A percentile compares a stretch with the other conserved stretches of the same genome.
Evolutionary conservation across 2,329 filamentous ascomycete species (phyloP).

Genomic region (Phyllosticta citriasiana): DNA sequence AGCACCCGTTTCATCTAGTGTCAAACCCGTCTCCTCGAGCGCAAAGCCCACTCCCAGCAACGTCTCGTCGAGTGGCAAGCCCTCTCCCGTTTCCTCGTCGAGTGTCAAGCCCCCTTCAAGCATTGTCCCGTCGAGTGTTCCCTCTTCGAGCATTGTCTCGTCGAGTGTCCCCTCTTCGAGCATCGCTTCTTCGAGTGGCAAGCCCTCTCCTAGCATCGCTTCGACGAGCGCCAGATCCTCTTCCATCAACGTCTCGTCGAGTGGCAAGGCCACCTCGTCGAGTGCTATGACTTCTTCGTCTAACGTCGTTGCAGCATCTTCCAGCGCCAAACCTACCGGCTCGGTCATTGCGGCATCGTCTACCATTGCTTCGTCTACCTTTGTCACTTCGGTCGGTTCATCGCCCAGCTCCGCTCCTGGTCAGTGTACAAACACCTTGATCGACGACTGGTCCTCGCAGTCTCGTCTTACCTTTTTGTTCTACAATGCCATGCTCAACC

Average conservation of each 20-base stretch:
- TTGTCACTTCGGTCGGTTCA: constrained; percentile 4
- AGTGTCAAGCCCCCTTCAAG: background rate
- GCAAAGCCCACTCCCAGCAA: background rate
- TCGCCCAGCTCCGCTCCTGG: constrained; percentile 12
- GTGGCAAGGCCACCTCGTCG: background rate
- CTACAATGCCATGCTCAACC: constrained; percentile 48
- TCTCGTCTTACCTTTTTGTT: constrained; percentile 51
- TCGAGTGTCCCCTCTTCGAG: background rate
- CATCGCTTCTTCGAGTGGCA: background rate
- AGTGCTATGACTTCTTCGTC: background rate
- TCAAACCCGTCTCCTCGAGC: background rate
- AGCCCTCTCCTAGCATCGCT: background rate
- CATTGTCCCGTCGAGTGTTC: background rate
- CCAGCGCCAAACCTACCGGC: constrained; percentile 5
- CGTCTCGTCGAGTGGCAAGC: background rate
- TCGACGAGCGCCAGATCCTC: background rate
- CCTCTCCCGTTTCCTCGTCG: background rate
- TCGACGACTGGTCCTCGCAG: constrained; percentile 54
- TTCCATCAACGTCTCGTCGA: background rate
- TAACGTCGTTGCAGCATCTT: background rate
- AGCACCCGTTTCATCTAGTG: background rate
- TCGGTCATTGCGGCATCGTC: constrained; percentile 2
- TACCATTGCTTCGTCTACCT: constrained; percentile 1
- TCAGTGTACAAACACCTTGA: constrained; percentile 36
- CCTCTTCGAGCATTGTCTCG: background rate